Base-by-base conservation (phyloP, 495 filamentous ascomycete genomes). In the Aspergillus homomorphus region DNA sequence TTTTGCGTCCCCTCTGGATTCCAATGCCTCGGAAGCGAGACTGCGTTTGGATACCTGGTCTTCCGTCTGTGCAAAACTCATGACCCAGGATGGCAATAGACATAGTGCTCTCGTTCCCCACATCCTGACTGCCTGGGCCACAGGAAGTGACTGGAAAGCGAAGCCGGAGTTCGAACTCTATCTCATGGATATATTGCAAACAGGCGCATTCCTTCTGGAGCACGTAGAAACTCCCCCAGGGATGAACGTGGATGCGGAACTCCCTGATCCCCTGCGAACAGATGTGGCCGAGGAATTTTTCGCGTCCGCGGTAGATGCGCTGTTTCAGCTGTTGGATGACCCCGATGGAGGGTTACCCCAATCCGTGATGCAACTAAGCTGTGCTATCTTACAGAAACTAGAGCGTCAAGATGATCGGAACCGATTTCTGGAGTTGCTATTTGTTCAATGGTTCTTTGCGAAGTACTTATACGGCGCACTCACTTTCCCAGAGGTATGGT, bases 251-350 rank as follows among this genome's bases (percentile, higher is more conserved):
- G 68, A 71, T 58, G 66, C 73, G 48, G 79, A 82, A 49, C 67
- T 75, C 23, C 77, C 83, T 58, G 84, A 89, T 63, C 89, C 89
- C 48, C 72, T 89, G 30, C 85, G 90, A 65, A 84, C 83, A 45
- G 88, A 92, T 66, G 86, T 87, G 19, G 87, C 88, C 30, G 91
- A 96, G 67, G 91, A 95, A 58, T 98, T 96, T 66, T 97, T 92
- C 75, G 85, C 89, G 58, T 82, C 84, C 62, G 90, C 91, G 10
- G 83, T 94, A 26, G 84, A 90, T 63, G 82, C 82, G 48, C 75
- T 98, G n/a, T 95, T 98, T 65, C 85, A 88, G 42, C 79, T 97
- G 54, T 80, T 98, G 49, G 90, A 93, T 69, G 72, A 81, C 50
- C 85, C 87, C 51, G 81, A 87, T 63, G 89, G 87, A 57, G 90